phyloP scores from a whole-genome alignment of 169 alveolate species.

The Ichthyophthirius multifiliis region DNA sequence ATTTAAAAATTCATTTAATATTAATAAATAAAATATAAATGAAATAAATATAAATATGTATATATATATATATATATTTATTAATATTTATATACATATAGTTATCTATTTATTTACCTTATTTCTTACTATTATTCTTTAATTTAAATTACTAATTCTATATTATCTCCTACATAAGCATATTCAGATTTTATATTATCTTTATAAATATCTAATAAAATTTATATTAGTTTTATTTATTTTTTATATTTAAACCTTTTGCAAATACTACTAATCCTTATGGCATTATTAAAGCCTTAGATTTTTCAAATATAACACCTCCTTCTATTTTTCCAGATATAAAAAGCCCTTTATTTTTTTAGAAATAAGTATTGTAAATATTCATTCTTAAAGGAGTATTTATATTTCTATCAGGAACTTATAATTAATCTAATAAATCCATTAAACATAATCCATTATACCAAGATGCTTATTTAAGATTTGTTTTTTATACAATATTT shows the following conservation, averaged over 20 bases:
- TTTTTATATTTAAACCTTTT: background rate
- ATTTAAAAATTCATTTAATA: too few relatives aligned
- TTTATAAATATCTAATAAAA: slow-evolving; percentile 15
- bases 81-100: background rate
- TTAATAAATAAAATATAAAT: too few relatives aligned
- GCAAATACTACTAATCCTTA: slow-evolving; percentile 29
- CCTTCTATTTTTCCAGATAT: slow-evolving; percentile 58
- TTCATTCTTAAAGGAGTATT: slow-evolving; percentile 8
- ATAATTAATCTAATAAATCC: slow-evolving; percentile 45
- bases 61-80: background rate
- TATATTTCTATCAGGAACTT: background rate
- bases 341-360: slow-evolving; percentile 40
- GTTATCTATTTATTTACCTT: background rate
- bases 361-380: slow-evolving; percentile 15
- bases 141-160: slow-evolving; percentile 33
- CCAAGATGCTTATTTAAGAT: slow-evolving; percentile 44
- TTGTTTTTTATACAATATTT: slow-evolving; percentile 48
- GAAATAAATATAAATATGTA: too few relatives aligned
- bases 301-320: slow-evolving; percentile 49
- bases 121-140: slow-evolving; percentile 47
- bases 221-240: background rate
- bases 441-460: slow-evolving; percentile 55
- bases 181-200: slow-evolving; percentile 30
- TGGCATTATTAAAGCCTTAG: slow-evolving; percentile 51
- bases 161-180: slow-evolving; percentile 54